Percentiles rank a stretch among this genome's conserved stretches.
These are phyloP conservation scores for Kodamaea suecica DNA, from an alignment of 1,139 yeast species.

Conservation along the genomic window DNA sequence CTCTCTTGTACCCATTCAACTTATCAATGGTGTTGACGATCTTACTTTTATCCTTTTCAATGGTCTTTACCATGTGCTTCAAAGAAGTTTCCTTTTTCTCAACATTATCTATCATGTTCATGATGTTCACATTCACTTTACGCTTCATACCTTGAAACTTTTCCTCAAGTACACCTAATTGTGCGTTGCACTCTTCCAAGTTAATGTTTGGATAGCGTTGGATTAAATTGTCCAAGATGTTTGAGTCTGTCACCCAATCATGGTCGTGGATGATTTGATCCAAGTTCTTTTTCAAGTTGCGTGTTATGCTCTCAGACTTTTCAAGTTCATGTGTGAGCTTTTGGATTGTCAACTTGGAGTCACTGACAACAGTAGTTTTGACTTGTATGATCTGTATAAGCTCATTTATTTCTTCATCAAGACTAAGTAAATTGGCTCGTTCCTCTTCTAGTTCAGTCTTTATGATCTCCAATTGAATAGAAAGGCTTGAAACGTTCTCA, in stretches of 20 bases:
- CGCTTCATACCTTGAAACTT: constrained; percentile 74
- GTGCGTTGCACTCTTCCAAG: constrained; percentile 58
- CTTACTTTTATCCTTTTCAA: constrained; percentile 86
- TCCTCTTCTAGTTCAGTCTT: constrained; percentile 56
- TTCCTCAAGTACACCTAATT: constrained; percentile 55
- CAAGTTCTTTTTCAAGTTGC: constrained; percentile 41
- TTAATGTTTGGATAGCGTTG: constrained; percentile 62
- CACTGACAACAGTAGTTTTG: constrained; percentile 52
- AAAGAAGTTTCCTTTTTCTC: constrained; percentile 83
- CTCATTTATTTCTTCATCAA: constrained; percentile 76
- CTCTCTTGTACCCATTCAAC: constrained; percentile 80
- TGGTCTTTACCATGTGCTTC: constrained; percentile 78
- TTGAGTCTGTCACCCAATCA: constrained; percentile 72
- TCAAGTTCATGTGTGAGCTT: constrained; percentile 64
- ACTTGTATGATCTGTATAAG: constrained; percentile 49
- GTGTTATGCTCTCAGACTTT: constrained; percentile 46
- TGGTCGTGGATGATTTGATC: constrained; percentile 52
- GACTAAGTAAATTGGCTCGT: constrained; percentile 58
- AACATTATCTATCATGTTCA: constrained; percentile 91
- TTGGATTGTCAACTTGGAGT: constrained; percentile 54
- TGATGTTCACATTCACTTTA: constrained; percentile 82
- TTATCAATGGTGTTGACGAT: constrained; percentile 87
- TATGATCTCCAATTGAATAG: constrained; percentile 29
- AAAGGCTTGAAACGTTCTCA: constrained; percentile 14
- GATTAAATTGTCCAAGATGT: constrained; percentile 51